A percentile compares a stretch with the other conserved stretches of the same genome.
phyloP scores from a whole-genome alignment of 768 basidiomycete genomes.

The Gelatoporia subvermispora region DNA sequence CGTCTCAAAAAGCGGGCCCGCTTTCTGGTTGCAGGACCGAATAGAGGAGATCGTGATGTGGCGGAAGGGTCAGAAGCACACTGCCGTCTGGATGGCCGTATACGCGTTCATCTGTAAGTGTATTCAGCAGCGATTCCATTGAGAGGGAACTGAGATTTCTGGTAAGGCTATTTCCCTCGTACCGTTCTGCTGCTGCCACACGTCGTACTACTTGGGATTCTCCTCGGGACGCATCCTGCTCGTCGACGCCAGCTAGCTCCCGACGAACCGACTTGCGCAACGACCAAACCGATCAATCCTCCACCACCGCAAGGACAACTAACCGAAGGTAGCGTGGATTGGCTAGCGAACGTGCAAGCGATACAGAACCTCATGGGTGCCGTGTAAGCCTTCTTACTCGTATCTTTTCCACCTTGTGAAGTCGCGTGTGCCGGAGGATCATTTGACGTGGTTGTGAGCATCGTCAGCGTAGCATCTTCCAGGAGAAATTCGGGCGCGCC shows the following conservation, averaged over 20 bases:
- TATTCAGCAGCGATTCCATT: neutral
- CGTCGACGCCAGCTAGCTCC: conserved; percentile 5
- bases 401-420: too few species aligned
- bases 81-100: conserved; percentile 66
- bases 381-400: conserved; percentile 42
- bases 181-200: conserved; percentile 70
- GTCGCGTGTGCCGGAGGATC: too few species aligned
- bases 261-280: conserved; percentile 2
- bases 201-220: conserved; percentile 50
- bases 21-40: conserved; percentile 90
- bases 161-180: conserved; percentile 71
- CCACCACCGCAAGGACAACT: conserved; percentile 33
- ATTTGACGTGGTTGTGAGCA: too few species aligned
- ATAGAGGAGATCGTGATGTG: conserved; percentile 82
- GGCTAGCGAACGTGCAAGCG: conserved; percentile 83
- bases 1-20: conserved; percentile 64
- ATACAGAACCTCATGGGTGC: conserved; percentile 91
- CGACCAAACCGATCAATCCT: conserved; percentile 10
- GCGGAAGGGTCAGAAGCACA: conserved; percentile 71
- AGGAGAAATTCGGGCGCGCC: too few species aligned
- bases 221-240: conserved; percentile 62
- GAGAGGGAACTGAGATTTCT: neutral
- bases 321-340: conserved; percentile 66
- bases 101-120: conserved; percentile 79
- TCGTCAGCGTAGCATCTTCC: too few species aligned